Conservation (phyloP, 805 yeast species). For the Saccharomyces jurei region DNA sequence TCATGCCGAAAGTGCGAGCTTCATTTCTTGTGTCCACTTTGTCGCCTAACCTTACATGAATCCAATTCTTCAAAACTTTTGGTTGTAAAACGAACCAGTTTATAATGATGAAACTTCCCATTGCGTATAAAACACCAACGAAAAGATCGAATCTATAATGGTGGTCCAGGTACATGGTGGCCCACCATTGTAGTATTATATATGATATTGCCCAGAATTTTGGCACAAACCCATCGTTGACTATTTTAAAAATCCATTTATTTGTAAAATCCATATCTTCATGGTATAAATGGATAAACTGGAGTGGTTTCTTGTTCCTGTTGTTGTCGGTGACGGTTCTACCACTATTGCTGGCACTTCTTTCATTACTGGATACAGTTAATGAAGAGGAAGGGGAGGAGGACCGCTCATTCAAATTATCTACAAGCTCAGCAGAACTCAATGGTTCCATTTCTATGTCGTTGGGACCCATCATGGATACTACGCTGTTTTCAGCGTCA, state of each 20-base stretch:
- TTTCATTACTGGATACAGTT: neutral
- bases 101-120: conserved; percentile 36
- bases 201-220: conserved; percentile 34
- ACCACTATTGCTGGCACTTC: neutral
- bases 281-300: conserved; percentile 10
- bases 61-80: conserved; percentile 26
- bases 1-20: conserved; percentile 55
- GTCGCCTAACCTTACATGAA: conserved; percentile 30
- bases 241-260: conserved; percentile 19
- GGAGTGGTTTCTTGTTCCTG: neutral
- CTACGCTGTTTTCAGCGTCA: neutral
- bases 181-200: conserved; percentile 62
- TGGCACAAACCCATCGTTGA: conserved; percentile 23
- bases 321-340: neutral
- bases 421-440: neutral
- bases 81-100: conserved; percentile 33
- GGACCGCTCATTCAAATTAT: neutral
- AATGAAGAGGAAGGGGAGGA: conserved; percentile 2
- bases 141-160: conserved; percentile 61
- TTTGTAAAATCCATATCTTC: conserved; percentile 8
- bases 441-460: conserved; percentile 2
- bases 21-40: conserved; percentile 33
- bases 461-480: neutral
- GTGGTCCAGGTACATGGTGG: conserved; percentile 64
- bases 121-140: conserved; percentile 47